phyloP scores from a whole-genome alignment of 257 asterid genomes.

The Avicennia marina region DNA sequence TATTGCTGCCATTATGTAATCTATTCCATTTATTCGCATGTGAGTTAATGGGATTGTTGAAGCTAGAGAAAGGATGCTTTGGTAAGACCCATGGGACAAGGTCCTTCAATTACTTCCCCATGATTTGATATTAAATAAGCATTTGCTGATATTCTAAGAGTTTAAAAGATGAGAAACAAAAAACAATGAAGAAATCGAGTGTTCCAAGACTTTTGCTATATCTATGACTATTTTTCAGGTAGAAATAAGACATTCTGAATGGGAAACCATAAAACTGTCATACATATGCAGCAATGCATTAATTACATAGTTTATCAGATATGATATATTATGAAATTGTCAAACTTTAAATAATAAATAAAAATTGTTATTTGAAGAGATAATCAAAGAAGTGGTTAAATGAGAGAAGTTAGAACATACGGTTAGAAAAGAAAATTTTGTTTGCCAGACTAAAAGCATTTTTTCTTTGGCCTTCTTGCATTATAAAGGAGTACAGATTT shows the following conservation, averaged over 20 bases:
- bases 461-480: too few relatives aligned
- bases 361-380: background rate
- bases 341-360: too few relatives aligned
- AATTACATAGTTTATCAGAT: background rate
- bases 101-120: background rate
- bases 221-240: background rate
- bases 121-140: background rate
- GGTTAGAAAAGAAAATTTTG: too few relatives aligned
- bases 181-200: background rate
- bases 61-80: conserved; percentile 7
- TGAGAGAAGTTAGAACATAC: too few relatives aligned
- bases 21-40: background rate
- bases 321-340: background rate
- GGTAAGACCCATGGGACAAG: background rate
- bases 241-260: background rate
- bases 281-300: background rate
- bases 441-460: too few relatives aligned
- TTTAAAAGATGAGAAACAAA: conserved; percentile 7
- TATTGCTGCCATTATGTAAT: background rate
- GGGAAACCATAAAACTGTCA: background rate
- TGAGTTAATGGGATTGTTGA: background rate
- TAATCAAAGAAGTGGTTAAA: too few relatives aligned
- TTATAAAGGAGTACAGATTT: background rate
- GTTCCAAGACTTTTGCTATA: background rate
- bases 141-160: background rate